Evolutionary conservation across 179 eudicot genomes (phyloP).

Genomic region (Patellifolia procumbens): DNA sequence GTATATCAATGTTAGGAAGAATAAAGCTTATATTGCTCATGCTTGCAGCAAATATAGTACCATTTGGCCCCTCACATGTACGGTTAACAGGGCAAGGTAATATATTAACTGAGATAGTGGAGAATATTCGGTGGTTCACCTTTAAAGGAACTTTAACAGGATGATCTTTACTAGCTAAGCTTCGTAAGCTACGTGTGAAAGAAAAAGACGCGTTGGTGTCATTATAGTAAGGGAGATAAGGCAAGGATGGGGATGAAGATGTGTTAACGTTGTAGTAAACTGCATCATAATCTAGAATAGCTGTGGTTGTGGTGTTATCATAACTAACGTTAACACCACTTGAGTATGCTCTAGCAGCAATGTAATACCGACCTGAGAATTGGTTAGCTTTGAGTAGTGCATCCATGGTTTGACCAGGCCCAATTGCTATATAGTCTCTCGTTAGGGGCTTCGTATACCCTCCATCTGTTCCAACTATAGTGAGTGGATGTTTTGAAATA

Average conservation of each 20-base stretch:
- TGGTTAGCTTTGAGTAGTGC: conserved; percentile 39
- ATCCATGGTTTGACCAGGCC: conserved; percentile 57
- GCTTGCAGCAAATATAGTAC: conserved; percentile 44
- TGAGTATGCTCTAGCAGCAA: conserved; percentile 48
- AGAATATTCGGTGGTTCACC: conserved; percentile 22
- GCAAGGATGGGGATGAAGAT: conserved; percentile 23
- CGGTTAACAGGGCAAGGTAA: conserved; percentile 30
- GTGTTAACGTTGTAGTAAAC: neutral
- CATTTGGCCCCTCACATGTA: conserved; percentile 47
- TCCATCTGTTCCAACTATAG: conserved; percentile 48
- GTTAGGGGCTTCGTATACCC: conserved; percentile 49
- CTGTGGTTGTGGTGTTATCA: conserved; percentile 54
- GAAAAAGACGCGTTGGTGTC: conserved; percentile 37
- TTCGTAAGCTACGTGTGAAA: conserved; percentile 36
- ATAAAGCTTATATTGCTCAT: conserved; percentile 52
- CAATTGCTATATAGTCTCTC: conserved; percentile 28
- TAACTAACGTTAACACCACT: conserved; percentile 21
- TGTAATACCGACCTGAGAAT: conserved; percentile 33
- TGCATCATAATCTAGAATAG: conserved; percentile 30
- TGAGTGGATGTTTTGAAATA: conserved; percentile 36
- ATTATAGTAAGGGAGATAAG: conserved; percentile 36
- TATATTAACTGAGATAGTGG: conserved; percentile 42
- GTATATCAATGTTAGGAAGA: conserved; percentile 36
- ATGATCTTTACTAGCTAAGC: conserved; percentile 31
- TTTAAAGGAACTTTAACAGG: conserved; percentile 27